Evolutionary conservation across 169 alveolate genomes (phyloP), one percentile per base, ranked within the genome.

Genomic region (Theileria parva): DNA sequence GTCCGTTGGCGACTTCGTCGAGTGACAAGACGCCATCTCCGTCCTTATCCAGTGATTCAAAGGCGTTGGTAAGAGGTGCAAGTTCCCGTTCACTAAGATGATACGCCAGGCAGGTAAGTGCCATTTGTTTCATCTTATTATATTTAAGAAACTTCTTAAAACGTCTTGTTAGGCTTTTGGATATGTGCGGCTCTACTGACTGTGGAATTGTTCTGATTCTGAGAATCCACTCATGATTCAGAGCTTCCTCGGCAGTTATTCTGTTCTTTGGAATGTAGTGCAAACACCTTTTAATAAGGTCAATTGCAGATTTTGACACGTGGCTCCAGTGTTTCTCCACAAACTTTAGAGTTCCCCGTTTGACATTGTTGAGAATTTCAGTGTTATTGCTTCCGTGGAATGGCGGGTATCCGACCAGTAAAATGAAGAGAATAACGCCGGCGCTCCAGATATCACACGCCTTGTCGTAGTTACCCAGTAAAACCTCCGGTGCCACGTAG

Each of bases 401-500:
- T n/a, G 93, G 92, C 19, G 92, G 92, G 48, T 88, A 84, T 7
- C 92, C 89, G 39, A 93, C 88, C 37, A 92, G 95, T 81, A 91
- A 68, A 74, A 90, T 93, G 79, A 87, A 92, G 72, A 95, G 77
- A 37, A 96, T 95, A n/a, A 95, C 98, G 13, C 98, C 98, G 60
- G 96, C 93, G 51, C 97, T 92, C 98, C 98, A 96, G 32, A 96
- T 88, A 85, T 97, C 99, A 87, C 99, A 97, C 68, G 87, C 86
- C 89, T 95, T 95, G 80, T 95, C 96, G 86, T 97, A 97, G 69
- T 92, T 89, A 34, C 97, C 96, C 59, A 86, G 79, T 32, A 97
- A 80, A 13, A 97, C 99, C 80, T 97, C 99, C 0, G 99, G 99
- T 1, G 99, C 98, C 25, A 97, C 95, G 88, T 97, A 97, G 81